A percentile compares a stretch with the other conserved stretches of the same genome.
Evolutionary conservation across 345 rosid genomes (phyloP).

Genomic region (Geranium rotundifolium): DNA sequence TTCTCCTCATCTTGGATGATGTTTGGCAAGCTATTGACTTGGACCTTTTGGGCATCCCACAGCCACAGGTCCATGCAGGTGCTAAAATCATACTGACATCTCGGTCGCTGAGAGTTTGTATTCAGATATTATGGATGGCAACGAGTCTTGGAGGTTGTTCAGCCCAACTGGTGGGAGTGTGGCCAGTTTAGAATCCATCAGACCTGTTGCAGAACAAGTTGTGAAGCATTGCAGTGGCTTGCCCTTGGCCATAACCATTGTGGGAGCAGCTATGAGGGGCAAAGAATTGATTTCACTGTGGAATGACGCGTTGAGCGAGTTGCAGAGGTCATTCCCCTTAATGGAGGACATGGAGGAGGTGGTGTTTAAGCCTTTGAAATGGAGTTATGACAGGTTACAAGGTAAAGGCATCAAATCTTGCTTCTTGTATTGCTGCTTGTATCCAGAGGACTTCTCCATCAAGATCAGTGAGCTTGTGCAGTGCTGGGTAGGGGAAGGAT

Average conservation of each 20-base stretch:
- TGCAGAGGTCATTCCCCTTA: constrained; percentile 21
- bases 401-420: constrained; percentile 19
- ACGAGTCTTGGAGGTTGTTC: constrained; percentile 22
- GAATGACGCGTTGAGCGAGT: constrained; percentile 24
- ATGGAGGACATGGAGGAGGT: constrained; percentile 20
- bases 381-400: constrained; percentile 25
- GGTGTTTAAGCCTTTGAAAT: constrained; percentile 23
- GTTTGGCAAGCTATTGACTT: constrained; percentile 17
- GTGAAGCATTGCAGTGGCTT: constrained; percentile 29
- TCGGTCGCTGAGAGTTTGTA: constrained; percentile 15
- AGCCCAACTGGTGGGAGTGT: constrained; percentile 9
- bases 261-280: constrained; percentile 30
- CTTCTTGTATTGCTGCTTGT: constrained; percentile 36
- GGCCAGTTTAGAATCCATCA: constrained; percentile 11
- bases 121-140: constrained; percentile 8
- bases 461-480: constrained; percentile 23
- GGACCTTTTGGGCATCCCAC: constrained; percentile 16
- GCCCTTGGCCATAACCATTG: constrained; percentile 36
- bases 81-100: constrained; percentile 20
- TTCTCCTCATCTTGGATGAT: constrained; percentile 25
- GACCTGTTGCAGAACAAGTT: constrained; percentile 16
- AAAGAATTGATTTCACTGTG: constrained; percentile 20
- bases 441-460: constrained; percentile 31
- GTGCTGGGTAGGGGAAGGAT: constrained; percentile 35
- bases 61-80: not conserved